These are phyloP conservation scores for Gracilaria gracilis DNA, from an alignment of 23 red algal species.

Conservation along the genomic window DNA sequence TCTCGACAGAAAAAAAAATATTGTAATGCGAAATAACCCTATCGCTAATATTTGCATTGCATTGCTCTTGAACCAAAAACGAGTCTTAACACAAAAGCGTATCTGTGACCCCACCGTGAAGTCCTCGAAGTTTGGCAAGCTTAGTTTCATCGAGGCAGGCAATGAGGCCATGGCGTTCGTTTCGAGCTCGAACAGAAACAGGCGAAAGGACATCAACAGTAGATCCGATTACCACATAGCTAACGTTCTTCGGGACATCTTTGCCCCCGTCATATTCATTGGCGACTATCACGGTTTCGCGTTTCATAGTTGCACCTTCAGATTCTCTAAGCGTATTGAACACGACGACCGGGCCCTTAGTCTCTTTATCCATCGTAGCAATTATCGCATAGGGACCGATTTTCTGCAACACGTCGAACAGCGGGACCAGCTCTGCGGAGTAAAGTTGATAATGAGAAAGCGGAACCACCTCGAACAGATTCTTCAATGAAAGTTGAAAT, in stretches of 20 bases:
- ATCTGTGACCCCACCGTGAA: too few species aligned
- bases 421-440: slow-evolving; percentile 73
- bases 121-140: slow-evolving; percentile 51
- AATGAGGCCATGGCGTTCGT: slow-evolving; percentile 84
- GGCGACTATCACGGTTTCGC: slow-evolving; percentile 78
- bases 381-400: slow-evolving; percentile 82
- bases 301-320: slow-evolving; percentile 60
- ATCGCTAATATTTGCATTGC: too few species aligned
- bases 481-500: slow-evolving; percentile 96
- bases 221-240: slow-evolving; percentile 79
- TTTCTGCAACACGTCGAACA: slow-evolving; percentile 75
- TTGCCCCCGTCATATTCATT: slow-evolving; percentile 80
- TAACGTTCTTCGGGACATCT: slow-evolving; percentile 81
- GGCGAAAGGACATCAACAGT: slow-evolving; percentile 94
- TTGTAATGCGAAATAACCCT: too few species aligned
- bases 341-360: slow-evolving; percentile 63
- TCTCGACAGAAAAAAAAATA: too few species aligned
- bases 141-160: slow-evolving; percentile 75
- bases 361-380: slow-evolving; percentile 60
- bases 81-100: too few species aligned
- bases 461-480: slow-evolving; percentile 79
- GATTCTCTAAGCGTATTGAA: slow-evolving; percentile 76
- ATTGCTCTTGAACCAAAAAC: too few species aligned
- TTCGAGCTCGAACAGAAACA: slow-evolving; percentile 84
- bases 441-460: slow-evolving; percentile 71